Evolutionary conservation across 2,329 filamentous ascomycete genomes (phyloP).

Genomic region (Grosmannia huntii): DNA sequence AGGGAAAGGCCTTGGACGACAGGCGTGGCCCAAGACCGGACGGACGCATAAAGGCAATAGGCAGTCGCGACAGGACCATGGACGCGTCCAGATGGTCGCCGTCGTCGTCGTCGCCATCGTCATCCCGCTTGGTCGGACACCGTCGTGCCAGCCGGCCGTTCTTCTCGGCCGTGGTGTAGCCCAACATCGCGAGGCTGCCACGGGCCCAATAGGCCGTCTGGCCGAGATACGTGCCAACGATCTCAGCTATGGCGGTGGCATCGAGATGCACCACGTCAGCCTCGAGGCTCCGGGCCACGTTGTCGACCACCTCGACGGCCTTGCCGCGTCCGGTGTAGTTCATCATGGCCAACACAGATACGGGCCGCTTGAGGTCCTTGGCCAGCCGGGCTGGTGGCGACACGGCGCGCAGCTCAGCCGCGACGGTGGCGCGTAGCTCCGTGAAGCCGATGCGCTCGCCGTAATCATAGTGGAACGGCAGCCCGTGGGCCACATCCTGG

Average conservation of each 20-base stretch:
- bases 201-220: constrained; percentile 37
- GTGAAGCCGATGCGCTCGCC: constrained; percentile 16
- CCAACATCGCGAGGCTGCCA: constrained; percentile 39
- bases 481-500: constrained; percentile 2
- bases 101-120: constrained; percentile 20
- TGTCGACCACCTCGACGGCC: constrained; percentile 16
- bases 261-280: constrained; percentile 58
- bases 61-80: constrained; percentile 14
- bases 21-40: constrained; percentile 3
- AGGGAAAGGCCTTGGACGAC: constrained; percentile 15
- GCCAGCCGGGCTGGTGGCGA: constrained; percentile 5
- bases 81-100: constrained; percentile 20
- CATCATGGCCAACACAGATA: constrained; percentile 22
- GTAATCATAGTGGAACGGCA: constrained; percentile 1
- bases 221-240: constrained; percentile 58
- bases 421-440: constrained; percentile 20
- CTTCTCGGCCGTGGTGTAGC: constrained; percentile 41
- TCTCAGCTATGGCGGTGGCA: constrained; percentile 55
- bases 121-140: constrained; percentile 14
- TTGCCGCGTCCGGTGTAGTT: constrained; percentile 20
- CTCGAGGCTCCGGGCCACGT: constrained; percentile 26
- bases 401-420: constrained; percentile 18
- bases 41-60: constrained; percentile 7
- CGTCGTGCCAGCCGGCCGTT: constrained; percentile 32
- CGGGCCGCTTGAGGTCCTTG: constrained; percentile 18